phyloP scores from a whole-genome alignment of 2,329 filamentous ascomycete species.

The Aspergillus amoenus region DNA sequence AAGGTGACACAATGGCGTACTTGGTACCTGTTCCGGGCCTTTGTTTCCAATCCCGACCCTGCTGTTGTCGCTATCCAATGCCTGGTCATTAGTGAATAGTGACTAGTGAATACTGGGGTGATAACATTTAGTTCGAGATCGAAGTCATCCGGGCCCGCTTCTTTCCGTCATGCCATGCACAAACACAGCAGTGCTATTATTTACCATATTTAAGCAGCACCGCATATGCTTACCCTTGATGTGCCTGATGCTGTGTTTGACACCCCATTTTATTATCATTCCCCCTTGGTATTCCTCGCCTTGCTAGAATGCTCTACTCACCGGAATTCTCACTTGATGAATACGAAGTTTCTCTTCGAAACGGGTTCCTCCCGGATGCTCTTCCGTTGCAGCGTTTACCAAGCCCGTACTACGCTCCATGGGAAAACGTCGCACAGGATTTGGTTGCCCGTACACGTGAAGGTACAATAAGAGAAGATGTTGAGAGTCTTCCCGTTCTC shows the following conservation, averaged over 20 bases:
- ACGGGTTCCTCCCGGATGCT: constrained; percentile 81
- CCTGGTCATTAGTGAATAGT: not conserved
- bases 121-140: not conserved
- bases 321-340: constrained; percentile 55
- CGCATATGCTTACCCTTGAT: not conserved
- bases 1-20: not conserved
- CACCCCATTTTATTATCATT: not conserved
- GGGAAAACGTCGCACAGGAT: constrained; percentile 77
- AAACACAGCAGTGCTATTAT: not conserved
- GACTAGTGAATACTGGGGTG: not conserved
- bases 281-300: not conserved
- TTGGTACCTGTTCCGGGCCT: not conserved
- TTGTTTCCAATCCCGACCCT: not conserved
- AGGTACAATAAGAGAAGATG: constrained; percentile 69
- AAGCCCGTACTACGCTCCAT: constrained; percentile 84
- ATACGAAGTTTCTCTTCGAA: constrained; percentile 59
- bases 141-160: constrained; percentile 1
- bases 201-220: constrained; percentile 2
- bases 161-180: not conserved
- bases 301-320: constrained; percentile 25
- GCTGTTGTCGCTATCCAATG: not conserved
- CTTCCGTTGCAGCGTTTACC: constrained; percentile 72
- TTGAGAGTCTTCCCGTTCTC: constrained; percentile 76
- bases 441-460: constrained; percentile 75
- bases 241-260: not conserved